phyloP scores from a whole-genome alignment of 164 flowering plant genomes.

The Saururus chinensis region DNA sequence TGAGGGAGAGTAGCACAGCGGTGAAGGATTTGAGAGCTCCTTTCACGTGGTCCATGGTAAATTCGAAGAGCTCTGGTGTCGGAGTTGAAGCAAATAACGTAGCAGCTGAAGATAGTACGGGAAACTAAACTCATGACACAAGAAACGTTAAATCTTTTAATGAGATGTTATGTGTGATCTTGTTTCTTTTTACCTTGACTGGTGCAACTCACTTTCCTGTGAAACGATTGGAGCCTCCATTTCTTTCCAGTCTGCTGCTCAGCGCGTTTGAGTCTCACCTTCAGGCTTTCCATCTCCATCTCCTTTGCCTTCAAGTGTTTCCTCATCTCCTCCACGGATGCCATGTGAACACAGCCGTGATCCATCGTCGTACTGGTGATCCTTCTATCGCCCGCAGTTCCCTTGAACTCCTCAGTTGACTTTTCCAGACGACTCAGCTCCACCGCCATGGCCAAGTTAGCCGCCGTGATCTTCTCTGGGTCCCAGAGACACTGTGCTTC shows the following conservation, averaged over 20 bases:
- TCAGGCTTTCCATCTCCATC: too few species aligned
- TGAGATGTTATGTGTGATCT: too few species aligned
- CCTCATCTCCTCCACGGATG: too few species aligned
- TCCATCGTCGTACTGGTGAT: conserved; percentile 9
- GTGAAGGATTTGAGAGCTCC: conserved; percentile 72
- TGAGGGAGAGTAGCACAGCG: conserved; percentile 56
- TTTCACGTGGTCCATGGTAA: conserved; percentile 52
- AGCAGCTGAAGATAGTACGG: neutral
- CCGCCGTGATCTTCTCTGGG: neutral
- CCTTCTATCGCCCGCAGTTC: conserved; percentile 30
- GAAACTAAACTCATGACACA: neutral
- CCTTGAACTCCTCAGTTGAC: conserved; percentile 53
- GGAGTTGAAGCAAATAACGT: conserved; percentile 20
- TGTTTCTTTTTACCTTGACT: too few species aligned
- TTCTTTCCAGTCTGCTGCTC: too few species aligned
- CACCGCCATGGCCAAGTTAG: neutral
- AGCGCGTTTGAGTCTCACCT: too few species aligned
- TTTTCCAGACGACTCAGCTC: too few species aligned
- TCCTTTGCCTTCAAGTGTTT: too few species aligned
- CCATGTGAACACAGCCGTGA: conserved; percentile 16
- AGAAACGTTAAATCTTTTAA: neutral
- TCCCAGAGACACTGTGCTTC: neutral
- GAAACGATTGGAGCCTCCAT: too few species aligned
- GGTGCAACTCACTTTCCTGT: too few species aligned
- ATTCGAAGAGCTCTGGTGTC: conserved; percentile 55